These are phyloP conservation scores for Sphenostylis stenocarpa DNA, from an alignment of 306 rosid species.

Conservation along the genomic window DNA sequence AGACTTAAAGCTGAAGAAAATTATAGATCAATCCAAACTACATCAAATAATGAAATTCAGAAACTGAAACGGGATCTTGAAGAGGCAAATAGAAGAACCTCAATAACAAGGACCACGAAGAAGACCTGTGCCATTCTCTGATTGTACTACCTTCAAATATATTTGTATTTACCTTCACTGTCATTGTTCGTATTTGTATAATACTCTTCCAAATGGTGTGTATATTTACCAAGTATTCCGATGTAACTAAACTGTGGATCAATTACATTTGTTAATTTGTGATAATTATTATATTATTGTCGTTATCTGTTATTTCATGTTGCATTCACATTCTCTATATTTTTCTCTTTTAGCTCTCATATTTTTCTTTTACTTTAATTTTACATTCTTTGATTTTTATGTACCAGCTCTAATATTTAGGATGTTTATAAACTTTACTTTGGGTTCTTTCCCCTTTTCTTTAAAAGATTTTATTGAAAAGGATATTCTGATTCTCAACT, in stretches of 20 bases:
- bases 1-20: not conserved
- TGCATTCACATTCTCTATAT: too few relatives aligned
- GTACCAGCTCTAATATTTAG: too few relatives aligned
- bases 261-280: not conserved
- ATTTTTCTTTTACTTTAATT: too few relatives aligned
- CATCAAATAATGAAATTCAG: not conserved
- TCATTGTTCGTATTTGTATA: not conserved
- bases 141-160: not conserved
- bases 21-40: not conserved
- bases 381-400: too few relatives aligned
- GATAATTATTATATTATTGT: not conserved
- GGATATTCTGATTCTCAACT: too few relatives aligned
- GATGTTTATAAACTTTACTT: too few relatives aligned
- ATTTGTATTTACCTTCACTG: not conserved
- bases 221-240: not conserved
- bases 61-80: not conserved
- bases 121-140: not conserved
- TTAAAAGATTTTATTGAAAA: too few relatives aligned
- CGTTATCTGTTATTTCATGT: too few relatives aligned
- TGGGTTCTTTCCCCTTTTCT: too few relatives aligned
- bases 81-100: not conserved
- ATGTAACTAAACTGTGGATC: not conserved
- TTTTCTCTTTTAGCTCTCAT: too few relatives aligned
- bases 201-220: not conserved
- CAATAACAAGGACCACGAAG: too few relatives aligned